Evolutionary conservation across 257 asterid species (phyloP), one percentile per base, ranked within the genome.

Genomic region (Rauvolfia tetraphylla): DNA sequence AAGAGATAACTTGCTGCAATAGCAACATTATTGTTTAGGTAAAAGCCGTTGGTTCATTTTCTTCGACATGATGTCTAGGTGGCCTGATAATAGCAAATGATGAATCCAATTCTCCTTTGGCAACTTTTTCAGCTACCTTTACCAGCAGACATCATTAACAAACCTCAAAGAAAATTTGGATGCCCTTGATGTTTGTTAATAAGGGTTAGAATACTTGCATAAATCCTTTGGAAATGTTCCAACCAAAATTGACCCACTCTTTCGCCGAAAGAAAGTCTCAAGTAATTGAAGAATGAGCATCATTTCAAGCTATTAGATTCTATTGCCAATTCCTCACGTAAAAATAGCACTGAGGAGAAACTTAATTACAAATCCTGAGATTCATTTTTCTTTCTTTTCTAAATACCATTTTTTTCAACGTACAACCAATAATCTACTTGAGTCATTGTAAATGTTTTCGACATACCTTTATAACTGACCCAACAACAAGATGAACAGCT

Each of bases 1-100:
- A 95, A 82, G 63, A 95, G 87, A 82, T 72, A 84, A 78, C 91
- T 90, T 53, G 99, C 75, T 2, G 98, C 98, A 86, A 93, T 73
- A 78, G 90, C 98, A 74, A 95, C 99, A 78, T 93, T 95, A 86
- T 93, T 95, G 85, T 82, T 89, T 44, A 91, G 85, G 85, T 98
- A 95, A 87, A 95, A 95, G 42, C 99, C 99, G 93, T 95, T 18
- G 98, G 97, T 79, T 88, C 88, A 70, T 72, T 79, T 86, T 80
- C 82, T 83, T 92, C 99, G 3, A 98, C 99, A 80, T 95, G 99
- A 87, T 95, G 99, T 29, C 99, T 98, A 20, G 99, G 99, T 72
- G 99, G 99, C 85, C 99, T 87, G 51, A 95, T 93, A 61, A 95
- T 85, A 78, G 99, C 99, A 83, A 90, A 95, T 73, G 88, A 93